Base-by-base conservation (phyloP, 306 rosid genomes). In the Acacia acuminata region DNA sequence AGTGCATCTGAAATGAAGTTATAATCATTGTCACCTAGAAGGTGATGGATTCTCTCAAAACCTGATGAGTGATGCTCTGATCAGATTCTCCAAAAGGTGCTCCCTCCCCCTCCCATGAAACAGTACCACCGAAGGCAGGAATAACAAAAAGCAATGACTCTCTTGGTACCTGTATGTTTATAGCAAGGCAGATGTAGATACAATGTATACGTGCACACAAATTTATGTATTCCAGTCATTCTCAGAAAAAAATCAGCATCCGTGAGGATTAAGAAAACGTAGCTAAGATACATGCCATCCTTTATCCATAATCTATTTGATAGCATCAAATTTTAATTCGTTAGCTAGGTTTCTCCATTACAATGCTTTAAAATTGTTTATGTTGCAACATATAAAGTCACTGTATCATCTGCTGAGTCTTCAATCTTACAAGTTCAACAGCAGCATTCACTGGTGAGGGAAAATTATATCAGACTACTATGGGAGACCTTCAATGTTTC, bases 41-140 rank as follows among this genome's bases (percentile, higher is more conserved):
- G 76, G 73, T 5, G 30, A 64, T 47, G 42, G 61, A 38, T 79
- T 32, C 60, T 36, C 76, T 60, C 81, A 81, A 82, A 82, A 90
- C 99, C 97, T 96, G 97, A 85, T 96, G 91, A 51, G 96, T 90
- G 81, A 94, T 91, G 88, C 87, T 85, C 55, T 88, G 87, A n/a
- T 96, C 99, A 5, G 85, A 82, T 83, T 92, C 97, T 47, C 82
- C 84, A 79, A 88, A 96, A 63, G 99, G 99, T 70, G 94, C 94
- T 7, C 91, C 97, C 50, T 92, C 89, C 55, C 99, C 97, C 76
- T 94, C 96, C 99, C 99, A 94, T 50, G 98, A 96, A 80, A 96
- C 96, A 60, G 68, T 76, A 60, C 99, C 99, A 24, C 97, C 99
- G 89, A 96, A 96, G 66, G 98, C 93, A 85, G 97, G 94, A 90